Percentiles rank a stretch among this genome's conserved stretches.
phyloP scores from a whole-genome alignment of 2,329 filamentous ascomycete genomes.

The Trichoderma sp. region DNA sequence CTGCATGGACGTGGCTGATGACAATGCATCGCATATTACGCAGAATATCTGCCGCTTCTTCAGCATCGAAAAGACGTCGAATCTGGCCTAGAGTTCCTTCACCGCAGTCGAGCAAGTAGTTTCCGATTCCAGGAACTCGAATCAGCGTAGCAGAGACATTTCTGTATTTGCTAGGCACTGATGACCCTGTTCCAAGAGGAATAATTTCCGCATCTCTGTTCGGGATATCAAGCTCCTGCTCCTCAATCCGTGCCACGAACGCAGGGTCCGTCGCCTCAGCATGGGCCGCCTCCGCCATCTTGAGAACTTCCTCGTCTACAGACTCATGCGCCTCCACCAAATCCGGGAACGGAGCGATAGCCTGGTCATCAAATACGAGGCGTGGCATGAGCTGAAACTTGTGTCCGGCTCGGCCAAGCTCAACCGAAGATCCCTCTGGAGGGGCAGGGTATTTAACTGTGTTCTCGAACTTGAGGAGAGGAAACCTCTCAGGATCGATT shows the following conservation, averaged over 20 bases:
- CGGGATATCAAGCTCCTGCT: slow-evolving; percentile 67
- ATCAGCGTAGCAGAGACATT: slow-evolving; percentile 92
- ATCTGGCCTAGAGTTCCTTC: slow-evolving; percentile 92
- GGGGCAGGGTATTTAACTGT: slow-evolving; percentile 35
- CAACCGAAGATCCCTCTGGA: slow-evolving; percentile 36
- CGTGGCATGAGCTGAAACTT: slow-evolving; percentile 54
- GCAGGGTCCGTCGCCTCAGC: slow-evolving; percentile 46
- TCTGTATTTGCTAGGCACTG: slow-evolving; percentile 87
- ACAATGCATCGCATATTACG: slow-evolving; percentile 79
- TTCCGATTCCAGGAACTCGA: slow-evolving; percentile 81
- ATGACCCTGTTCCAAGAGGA: slow-evolving; percentile 88
- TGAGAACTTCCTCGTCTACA: slow-evolving; percentile 49
- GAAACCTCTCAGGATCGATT: slow-evolving; percentile 75
- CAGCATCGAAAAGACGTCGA: slow-evolving; percentile 68
- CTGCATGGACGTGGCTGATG: slow-evolving; percentile 95
- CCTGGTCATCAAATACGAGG: slow-evolving; percentile 50
- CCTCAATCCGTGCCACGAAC: slow-evolving; percentile 55
- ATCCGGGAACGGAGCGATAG: slow-evolving; percentile 49
- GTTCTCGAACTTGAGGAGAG: slow-evolving; percentile 69
- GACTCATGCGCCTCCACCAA: slow-evolving; percentile 53
- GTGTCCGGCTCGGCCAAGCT: slow-evolving; percentile 50
- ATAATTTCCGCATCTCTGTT: slow-evolving; percentile 80
- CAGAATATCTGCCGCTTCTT: slow-evolving; percentile 72
- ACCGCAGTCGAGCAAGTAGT: slow-evolving; percentile 87
- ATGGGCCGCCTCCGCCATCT: slow-evolving; percentile 56